Base-by-base conservation (phyloP, 2,329 filamentous ascomycete genomes). In the Didymella keratinophila region DNA sequence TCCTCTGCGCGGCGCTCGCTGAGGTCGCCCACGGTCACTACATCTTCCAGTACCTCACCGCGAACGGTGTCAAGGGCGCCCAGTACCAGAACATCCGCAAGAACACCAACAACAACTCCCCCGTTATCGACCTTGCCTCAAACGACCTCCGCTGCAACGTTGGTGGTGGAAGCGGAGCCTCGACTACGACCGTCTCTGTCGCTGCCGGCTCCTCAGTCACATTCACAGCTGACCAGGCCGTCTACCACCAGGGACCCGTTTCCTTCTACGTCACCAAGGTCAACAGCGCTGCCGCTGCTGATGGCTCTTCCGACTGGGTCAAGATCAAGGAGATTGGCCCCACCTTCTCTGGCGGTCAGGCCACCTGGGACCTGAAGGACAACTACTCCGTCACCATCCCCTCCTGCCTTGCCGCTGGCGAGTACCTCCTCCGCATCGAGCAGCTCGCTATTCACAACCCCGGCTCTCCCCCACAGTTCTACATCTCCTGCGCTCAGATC, bases 361-460 rank as follows among this genome's bases (percentile, higher is more conserved):
- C 73, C 3, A 68, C 56, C 16, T 73, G 71, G 76, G 71, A 78
- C 51, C 51, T 77, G 67, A 63, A 59, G 44, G 73, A 61, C 28
- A 71, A 72, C 16, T 76, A 76, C 60, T 65, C 66, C 10, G 78
- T 75, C 51, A 74, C 66, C 5, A 76, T 83, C 34, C 81, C 81
- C 7, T 70, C 67, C 5, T 76, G 76, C 43, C 69, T 78, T 6
- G 73, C 81, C 4, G 67, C 75, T 20, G 80, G 81, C 23, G 74
- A 83, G 57, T 82, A 83, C 64, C 74, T 83, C 18, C 71, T 83
- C 36, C 76, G 81, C 23, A 78, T 80, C 51, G 81, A 83, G 70
- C 81, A 82, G 59, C 79, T 83, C 51, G 81, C 71, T 11, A 76
- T 83, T 27, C 80, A 82, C 69, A 78, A 79, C 62, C 79, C 78